A percentile compares a stretch with the other conserved stretches of the same genome.
These are phyloP conservation scores for Plicaturopsis crispa DNA, from an alignment of 768 basidiomycete species.

Conservation along the genomic window DNA sequence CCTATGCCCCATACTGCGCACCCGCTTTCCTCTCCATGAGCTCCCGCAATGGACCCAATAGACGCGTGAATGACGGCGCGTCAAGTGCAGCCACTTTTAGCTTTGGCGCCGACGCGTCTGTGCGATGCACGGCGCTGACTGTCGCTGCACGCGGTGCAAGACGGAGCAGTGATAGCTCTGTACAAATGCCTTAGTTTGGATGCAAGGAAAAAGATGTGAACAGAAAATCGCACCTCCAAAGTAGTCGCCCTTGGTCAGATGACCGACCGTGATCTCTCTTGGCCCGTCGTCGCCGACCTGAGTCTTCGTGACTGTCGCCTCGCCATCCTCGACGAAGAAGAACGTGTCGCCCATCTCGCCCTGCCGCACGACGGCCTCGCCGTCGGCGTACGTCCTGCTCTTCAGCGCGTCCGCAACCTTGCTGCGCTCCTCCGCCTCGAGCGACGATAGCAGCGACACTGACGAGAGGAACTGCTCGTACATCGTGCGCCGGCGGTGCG, in stretches of 20 bases:
- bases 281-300: conserved; percentile 47
- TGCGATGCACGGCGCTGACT: conserved; percentile 61
- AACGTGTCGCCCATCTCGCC: conserved; percentile 97
- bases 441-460: conserved; percentile 78
- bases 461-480: conserved; percentile 95
- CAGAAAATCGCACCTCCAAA: conserved; percentile 75
- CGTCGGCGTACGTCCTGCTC: conserved; percentile 73
- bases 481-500: conserved; percentile 86
- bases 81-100: conserved; percentile 93
- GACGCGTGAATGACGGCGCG: conserved; percentile 86
- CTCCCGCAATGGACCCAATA: conserved; percentile 88
- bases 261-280: conserved; percentile 66
- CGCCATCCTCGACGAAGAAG: conserved; percentile 95
- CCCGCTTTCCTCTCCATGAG: conserved; percentile 90
- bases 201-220: conserved; percentile 1
- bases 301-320: conserved; percentile 82
- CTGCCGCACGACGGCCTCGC: conserved; percentile 82
- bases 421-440: conserved; percentile 84
- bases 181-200: conserved; percentile 3
- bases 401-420: conserved; percentile 96
- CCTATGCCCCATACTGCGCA: conserved; percentile 67
- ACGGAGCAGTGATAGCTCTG: conserved; percentile 88
- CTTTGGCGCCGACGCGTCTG: conserved; percentile 43
- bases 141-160: conserved; percentile 93
- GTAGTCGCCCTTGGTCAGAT: conserved; percentile 87